Conservation (phyloP, 495 filamentous ascomycete genomes). For the Trichoderma reesei region DNA sequence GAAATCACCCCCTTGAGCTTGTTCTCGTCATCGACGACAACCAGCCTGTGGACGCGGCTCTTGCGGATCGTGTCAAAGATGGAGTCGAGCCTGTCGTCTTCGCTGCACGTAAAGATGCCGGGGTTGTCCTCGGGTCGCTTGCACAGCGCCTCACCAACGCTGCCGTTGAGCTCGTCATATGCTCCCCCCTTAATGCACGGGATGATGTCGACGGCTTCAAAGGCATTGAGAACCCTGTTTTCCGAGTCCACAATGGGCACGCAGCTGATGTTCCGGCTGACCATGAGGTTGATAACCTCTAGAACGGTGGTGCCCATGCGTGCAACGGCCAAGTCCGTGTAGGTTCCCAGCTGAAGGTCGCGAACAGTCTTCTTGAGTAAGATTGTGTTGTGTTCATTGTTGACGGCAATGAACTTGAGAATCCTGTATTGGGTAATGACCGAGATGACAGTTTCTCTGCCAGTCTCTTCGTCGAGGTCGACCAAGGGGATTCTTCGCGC, state of each 20-base stretch:
- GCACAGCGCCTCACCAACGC: conserved; percentile 80
- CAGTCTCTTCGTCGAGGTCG: conserved; percentile 90
- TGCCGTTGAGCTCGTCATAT: conserved; percentile 82
- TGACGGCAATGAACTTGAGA: conserved; percentile 93
- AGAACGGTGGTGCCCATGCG: conserved; percentile 90
- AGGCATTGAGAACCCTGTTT: conserved; percentile 83
- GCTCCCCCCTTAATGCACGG: conserved; percentile 86
- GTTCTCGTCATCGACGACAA: conserved; percentile 83
- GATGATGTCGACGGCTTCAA: conserved; percentile 96
- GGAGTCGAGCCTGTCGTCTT: conserved; percentile 84
- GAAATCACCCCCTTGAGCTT: conserved; percentile 83
- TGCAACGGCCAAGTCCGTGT: conserved; percentile 67
- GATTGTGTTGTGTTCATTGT: conserved; percentile 83
- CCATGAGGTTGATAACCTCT: conserved; percentile 89
- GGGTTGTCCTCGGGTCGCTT: conserved; percentile 86
- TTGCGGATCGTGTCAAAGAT: conserved; percentile 96
- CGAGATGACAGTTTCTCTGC: conserved; percentile 84
- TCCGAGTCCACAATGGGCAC: conserved; percentile 85
- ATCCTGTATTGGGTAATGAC: conserved; percentile 98
- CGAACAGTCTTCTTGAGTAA: conserved; percentile 78
- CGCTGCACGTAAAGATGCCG: conserved; percentile 90
- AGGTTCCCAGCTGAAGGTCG: conserved; percentile 82
- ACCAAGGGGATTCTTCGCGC: conserved; percentile 91
- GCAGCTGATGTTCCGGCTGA: conserved; percentile 85
- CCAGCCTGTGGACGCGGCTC: conserved; percentile 83